Evolutionary conservation across 2,329 filamentous ascomycete genomes (phyloP).

Genomic region (Botrytis aclada): DNA sequence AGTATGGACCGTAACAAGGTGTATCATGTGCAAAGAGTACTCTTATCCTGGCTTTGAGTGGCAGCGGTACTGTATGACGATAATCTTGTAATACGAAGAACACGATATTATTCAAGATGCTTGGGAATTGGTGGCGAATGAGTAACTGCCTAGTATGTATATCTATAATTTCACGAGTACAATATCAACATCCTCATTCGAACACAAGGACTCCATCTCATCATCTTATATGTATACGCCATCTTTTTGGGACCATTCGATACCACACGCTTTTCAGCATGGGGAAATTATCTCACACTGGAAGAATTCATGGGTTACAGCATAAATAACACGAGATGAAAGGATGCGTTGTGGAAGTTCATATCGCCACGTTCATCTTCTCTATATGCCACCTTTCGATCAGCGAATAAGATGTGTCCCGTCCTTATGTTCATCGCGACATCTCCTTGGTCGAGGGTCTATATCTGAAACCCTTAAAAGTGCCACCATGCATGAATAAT

Average conservation of each 20-base stretch:
- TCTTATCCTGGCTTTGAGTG: not conserved
- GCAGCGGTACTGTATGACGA: not conserved
- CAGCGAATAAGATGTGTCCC: not conserved
- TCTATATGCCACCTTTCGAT: not conserved
- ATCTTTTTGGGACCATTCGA: not conserved
- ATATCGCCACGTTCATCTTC: slow-evolving; percentile 5
- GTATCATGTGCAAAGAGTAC: not conserved
- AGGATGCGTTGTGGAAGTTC: not conserved
- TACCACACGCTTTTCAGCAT: not conserved
- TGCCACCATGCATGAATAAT: slow-evolving; percentile 7
- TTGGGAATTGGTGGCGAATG: slow-evolving; percentile 5
- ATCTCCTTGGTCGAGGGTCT: slow-evolving; percentile 1
- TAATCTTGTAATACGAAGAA: slow-evolving; percentile 9
- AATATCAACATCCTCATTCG: not conserved
- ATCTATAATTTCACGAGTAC: not conserved
- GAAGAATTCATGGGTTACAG: not conserved
- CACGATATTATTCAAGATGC: slow-evolving; percentile 2
- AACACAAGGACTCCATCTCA: not conserved
- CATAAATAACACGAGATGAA: slow-evolving; percentile 13
- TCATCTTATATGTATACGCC: not conserved
- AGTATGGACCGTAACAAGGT: not conserved
- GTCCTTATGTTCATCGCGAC: not conserved
- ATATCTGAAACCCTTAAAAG: slow-evolving; percentile 5
- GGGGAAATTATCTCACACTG: not conserved
- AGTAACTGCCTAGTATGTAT: not conserved